A percentile compares a stretch with the other conserved stretches of the same genome.
Evolutionary conservation across 2,329 filamentous ascomycete genomes (phyloP).

Genomic region (Ramichloridium luteum): DNA sequence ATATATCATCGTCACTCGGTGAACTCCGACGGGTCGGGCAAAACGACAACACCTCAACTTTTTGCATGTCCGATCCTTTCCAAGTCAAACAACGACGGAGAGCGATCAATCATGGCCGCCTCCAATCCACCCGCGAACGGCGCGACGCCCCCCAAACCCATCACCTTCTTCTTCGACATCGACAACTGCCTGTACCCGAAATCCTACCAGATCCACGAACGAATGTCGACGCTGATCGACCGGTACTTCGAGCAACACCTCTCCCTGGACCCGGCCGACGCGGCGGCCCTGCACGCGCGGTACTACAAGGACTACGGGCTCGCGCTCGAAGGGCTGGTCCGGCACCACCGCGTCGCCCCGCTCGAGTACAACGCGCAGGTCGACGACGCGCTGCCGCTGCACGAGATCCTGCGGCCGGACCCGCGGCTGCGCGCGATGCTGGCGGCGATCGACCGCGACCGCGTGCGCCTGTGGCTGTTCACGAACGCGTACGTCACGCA

Average conservation of each 20-base stretch:
- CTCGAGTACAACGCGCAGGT: slow-evolving; percentile 90
- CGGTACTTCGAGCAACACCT: slow-evolving; percentile 57
- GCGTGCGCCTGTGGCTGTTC: slow-evolving; percentile 84
- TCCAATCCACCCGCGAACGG: too few relatives aligned
- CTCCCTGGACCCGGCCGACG: slow-evolving; percentile 60
- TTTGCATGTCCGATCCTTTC: too few relatives aligned
- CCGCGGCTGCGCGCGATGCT: slow-evolving; percentile 62
- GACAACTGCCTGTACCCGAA: slow-evolving; percentile 95
- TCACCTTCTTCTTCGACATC: slow-evolving; percentile 81
- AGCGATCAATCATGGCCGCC: too few relatives aligned
- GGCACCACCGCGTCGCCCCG: slow-evolving; percentile 89
- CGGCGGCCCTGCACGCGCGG: slow-evolving; percentile 71
- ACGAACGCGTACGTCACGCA: slow-evolving; percentile 94
- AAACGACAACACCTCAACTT: too few relatives aligned
- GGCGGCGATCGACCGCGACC: slow-evolving; percentile 66
- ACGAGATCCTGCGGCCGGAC: slow-evolving; percentile 70
- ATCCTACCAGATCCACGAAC: slow-evolving; percentile 63
- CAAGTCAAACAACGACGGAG: too few relatives aligned
- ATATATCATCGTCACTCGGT: too few relatives aligned
- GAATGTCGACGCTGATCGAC: slow-evolving; percentile 76
- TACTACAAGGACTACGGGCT: slow-evolving; percentile 96
- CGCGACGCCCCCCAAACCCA: too few relatives aligned
- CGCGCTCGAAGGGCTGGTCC: slow-evolving; percentile 89
- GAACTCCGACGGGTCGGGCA: too few relatives aligned
- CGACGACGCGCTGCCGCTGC: slow-evolving; percentile 84